Evolutionary conservation across 2,329 filamentous ascomycete species (phyloP).

Genomic region (Claviceps paspali): DNA sequence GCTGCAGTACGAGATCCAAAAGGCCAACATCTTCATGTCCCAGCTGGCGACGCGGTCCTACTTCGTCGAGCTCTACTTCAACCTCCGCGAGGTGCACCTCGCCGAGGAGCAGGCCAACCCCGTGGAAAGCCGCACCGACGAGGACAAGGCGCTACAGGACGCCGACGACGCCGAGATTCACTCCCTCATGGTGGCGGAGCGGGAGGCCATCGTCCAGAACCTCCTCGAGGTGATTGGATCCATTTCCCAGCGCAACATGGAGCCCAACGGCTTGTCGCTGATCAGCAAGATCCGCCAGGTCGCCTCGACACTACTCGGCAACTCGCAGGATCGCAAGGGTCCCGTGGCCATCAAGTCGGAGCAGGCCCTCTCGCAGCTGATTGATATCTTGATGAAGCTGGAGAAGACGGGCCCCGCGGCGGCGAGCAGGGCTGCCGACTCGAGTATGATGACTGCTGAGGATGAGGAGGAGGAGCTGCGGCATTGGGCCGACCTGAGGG

Average conservation of each 20-base stretch:
- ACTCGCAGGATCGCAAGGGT: constrained; percentile 34
- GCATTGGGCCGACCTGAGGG: constrained; percentile 64
- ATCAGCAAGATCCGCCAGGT: constrained; percentile 77
- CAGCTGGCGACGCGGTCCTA: constrained; percentile 71
- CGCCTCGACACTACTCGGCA: constrained; percentile 61
- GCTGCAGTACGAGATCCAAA: constrained; percentile 77
- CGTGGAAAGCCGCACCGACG: constrained; percentile 18
- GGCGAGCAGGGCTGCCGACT: constrained; percentile 16
- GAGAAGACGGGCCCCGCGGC: constrained; percentile 42
- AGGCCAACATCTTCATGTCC: constrained; percentile 75
- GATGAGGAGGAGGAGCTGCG: constrained; percentile 64
- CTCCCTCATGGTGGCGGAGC: constrained; percentile 55
- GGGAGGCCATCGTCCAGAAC: constrained; percentile 68
- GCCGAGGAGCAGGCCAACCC: constrained; percentile 26
- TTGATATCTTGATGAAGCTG: constrained; percentile 59
- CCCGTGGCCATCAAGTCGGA: constrained; percentile 42
- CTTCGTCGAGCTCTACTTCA: constrained; percentile 75
- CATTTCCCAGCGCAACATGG: constrained; percentile 74
- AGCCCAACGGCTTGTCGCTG: constrained; percentile 49
- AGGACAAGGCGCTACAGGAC: constrained; percentile 22
- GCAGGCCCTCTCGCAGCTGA: constrained; percentile 54
- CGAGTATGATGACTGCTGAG: constrained; percentile 30
- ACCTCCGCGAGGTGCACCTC: constrained; percentile 52
- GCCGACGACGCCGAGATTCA: constrained; percentile 35
- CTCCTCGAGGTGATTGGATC: constrained; percentile 59